Percentiles rank a stretch among this genome's conserved stretches.
Evolutionary conservation across 2,329 filamentous ascomycete species (phyloP).

Genomic region (Cladophialophora psammophila): DNA sequence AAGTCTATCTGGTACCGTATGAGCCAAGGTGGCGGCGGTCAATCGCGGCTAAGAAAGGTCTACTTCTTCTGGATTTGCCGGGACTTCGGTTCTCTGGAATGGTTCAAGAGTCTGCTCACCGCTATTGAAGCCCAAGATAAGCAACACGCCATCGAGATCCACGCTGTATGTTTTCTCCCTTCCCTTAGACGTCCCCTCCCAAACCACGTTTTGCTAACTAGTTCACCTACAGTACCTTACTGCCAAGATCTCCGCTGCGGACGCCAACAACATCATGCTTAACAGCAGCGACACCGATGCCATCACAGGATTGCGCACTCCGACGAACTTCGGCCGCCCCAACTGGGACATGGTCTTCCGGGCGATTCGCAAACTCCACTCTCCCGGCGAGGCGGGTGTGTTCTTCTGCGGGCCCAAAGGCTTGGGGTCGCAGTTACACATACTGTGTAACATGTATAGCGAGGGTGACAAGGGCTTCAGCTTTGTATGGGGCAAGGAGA

Average conservation of each 20-base stretch:
- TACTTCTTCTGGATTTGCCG: conserved; percentile 95
- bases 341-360: conserved; percentile 94
- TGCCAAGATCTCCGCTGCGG: conserved; percentile 83
- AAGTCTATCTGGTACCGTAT: conserved; percentile 95
- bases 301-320: conserved; percentile 80
- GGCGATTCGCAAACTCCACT: conserved; percentile 79
- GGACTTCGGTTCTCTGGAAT: conserved; percentile 87
- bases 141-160: conserved; percentile 84
- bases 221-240: conserved; percentile 69
- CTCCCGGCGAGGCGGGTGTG: conserved; percentile 75
- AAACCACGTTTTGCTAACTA: neutral
- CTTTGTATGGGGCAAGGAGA: conserved; percentile 60
- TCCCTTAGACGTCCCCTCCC: neutral
- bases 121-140: conserved; percentile 88
- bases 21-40: conserved; percentile 70
- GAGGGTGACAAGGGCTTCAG: conserved; percentile 67
- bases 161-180: conserved; percentile 62
- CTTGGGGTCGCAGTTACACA: conserved; percentile 76
- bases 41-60: conserved; percentile 80
- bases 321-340: conserved; percentile 84
- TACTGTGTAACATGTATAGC: conserved; percentile 88
- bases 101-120: conserved; percentile 83
- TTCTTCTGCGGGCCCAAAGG: conserved; percentile 89
- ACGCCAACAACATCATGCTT: conserved; percentile 92
- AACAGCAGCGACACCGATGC: conserved; percentile 80